Base-by-base conservation (phyloP, 495 filamentous ascomycete genomes). In the Podospora pseudopauciseta region DNA sequence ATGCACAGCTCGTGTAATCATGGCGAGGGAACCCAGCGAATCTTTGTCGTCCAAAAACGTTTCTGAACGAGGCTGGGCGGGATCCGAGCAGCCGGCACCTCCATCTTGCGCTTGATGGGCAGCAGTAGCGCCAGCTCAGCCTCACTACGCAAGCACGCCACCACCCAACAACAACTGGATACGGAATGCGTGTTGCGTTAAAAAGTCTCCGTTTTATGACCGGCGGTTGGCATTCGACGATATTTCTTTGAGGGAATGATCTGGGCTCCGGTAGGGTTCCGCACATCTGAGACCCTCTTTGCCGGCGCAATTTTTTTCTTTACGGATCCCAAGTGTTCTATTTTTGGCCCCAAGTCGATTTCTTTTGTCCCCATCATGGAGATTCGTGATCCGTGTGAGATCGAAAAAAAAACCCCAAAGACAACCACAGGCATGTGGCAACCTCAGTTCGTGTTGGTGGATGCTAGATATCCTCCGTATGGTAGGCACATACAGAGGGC, bases 41-140 rank as follows among this genome's bases (percentile, higher is more conserved):
- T 49, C 39, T 49, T 49, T 9, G 39, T 49, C 39, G 39, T 49
- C 39, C 39, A 49, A 49, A 58, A n/a, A 57, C 54, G 23, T 26
- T 5, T 58, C n/a, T 58, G 55, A 56, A 58, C 55, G 55, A 58
- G 55, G 55, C 55, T 58, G 55, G 55, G 55, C 19, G 55, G 55
- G 23, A 58, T 58, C 55, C 55, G 55, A 58, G 55, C n/a, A 58
- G 55, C 55, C 55, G 55, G n/a, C 23, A 26, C n/a, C 39, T 49
- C 19, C 55, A 19, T 58, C 54, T 23, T 57, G 54, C 20, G 16
- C 18, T 18, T 57, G 54, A 58, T 19, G 55, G 23, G 19, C 55
- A 58, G 55, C 55, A 58, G 23, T 19, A 58, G 55, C 55, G 55
- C 11, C 55, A 58, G 55, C 55, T 58, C 55, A 58, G 55, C 55